Evolutionary conservation across 805 yeast species (phyloP).

Genomic region (Wickerhamiella qilinensis): DNA sequence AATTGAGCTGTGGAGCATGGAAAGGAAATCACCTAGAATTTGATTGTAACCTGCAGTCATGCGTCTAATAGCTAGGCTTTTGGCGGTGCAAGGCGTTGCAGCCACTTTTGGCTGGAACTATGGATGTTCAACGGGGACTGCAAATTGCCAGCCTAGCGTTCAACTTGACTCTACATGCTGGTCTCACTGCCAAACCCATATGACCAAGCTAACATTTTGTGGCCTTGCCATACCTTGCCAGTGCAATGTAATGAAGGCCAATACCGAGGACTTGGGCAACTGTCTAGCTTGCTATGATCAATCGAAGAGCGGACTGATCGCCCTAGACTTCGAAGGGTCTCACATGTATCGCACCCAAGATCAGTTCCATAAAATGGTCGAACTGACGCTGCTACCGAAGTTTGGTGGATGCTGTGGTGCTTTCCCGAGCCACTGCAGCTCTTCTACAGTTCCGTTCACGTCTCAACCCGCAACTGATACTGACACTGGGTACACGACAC

Average conservation of each 20-base stretch:
- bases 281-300: conserved; percentile 3
- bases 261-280: not conserved
- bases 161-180: conserved; percentile 1
- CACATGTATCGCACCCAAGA: conserved; percentile 6
- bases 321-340: conserved; percentile 8
- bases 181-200: conserved; percentile 1
- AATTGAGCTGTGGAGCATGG: no score
- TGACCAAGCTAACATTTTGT: conserved; percentile 2
- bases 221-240: not conserved
- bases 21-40: no score
- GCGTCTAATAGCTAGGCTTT: no score
- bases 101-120: not conserved
- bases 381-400: conserved; percentile 8
- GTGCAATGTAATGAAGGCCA: not conserved
- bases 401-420: not conserved
- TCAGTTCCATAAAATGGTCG: conserved; percentile 11
- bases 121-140: not conserved
- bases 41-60: no score
- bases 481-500: not conserved
- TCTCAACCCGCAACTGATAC: not conserved
- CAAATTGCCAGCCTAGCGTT: not conserved
- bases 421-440: not conserved
- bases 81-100: not conserved
- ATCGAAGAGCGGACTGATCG: not conserved
- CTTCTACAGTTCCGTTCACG: not conserved